Evolutionary conservation across 148 eudicot genomes (phyloP).

Genomic region (Polygonum maritimum): DNA sequence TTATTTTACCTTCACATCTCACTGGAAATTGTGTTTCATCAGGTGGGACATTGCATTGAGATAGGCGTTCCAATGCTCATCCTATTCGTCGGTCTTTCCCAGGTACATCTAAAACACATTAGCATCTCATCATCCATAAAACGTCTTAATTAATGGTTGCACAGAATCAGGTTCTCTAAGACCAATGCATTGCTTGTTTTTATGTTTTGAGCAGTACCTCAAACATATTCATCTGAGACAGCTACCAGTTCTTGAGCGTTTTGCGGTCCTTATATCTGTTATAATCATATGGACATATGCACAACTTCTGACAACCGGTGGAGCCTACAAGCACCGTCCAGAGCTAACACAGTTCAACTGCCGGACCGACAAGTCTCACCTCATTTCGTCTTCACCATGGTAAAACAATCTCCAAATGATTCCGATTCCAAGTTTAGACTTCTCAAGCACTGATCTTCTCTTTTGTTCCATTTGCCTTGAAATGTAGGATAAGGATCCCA

Average conservation of each 20-base stretch:
- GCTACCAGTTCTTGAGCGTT: slow-evolving; percentile 77
- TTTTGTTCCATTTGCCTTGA: neutral
- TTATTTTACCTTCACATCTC: neutral
- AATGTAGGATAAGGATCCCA: slow-evolving; percentile 80
- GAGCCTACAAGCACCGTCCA: slow-evolving; percentile 86
- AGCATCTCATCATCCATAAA: neutral
- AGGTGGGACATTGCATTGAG: slow-evolving; percentile 88
- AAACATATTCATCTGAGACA: slow-evolving; percentile 72
- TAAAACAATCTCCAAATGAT: slow-evolving; percentile 15
- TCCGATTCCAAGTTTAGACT: neutral
- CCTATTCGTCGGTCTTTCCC: slow-evolving; percentile 83
- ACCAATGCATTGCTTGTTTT: neutral
- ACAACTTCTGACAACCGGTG: slow-evolving; percentile 86
- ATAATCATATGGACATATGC: slow-evolving; percentile 92
- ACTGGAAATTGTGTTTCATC: slow-evolving; percentile 11
- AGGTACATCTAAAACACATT: slow-evolving; percentile 31
- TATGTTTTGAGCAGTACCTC: slow-evolving; percentile 54
- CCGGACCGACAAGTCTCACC: slow-evolving; percentile 84
- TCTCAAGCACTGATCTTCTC: neutral
- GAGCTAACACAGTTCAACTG: slow-evolving; percentile 63
- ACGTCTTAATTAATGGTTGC: neutral
- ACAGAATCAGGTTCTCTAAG: neutral
- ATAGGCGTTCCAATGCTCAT: slow-evolving; percentile 89
- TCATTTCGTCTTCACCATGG: slow-evolving; percentile 94
- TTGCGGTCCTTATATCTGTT: slow-evolving; percentile 68